Base-by-base conservation (phyloP, 2,329 filamentous ascomycete species). In the Ophiostoma sp. region DNA sequence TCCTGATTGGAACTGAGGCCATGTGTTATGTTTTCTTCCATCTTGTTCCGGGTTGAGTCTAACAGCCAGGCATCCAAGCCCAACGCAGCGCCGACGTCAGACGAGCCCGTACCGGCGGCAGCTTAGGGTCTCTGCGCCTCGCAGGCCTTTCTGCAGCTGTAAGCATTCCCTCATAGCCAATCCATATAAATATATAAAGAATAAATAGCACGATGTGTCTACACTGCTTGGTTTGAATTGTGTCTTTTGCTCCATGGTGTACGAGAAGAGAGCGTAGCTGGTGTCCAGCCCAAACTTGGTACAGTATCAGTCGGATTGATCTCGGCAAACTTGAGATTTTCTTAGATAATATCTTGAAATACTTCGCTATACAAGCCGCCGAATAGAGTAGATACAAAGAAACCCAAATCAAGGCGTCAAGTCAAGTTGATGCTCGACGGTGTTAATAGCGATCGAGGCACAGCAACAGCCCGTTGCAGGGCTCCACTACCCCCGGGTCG, bases 61-160 rank as follows among this genome's bases (percentile, higher is more conserved):
- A 27, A 57, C 69, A 76, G 74, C 73, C 69, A 71, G 54, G 73
- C 67, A n/a, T 67, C 72, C n/a, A 65, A 70, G 54, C 35, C 69
- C 11, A 68, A 74, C 48, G 73, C 72, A 13, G 75, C 77, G 54
- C 75, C 74, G 48, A 52, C 17, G 17, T 23, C 52, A 57, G 52
- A 23, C 27, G 52, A 57, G n/a, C 52, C 52, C 23, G n/a, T 27
- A 27, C n/a, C 52, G 13, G 52, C 52, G 27, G 52, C 52, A 27
- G 52, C 52, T 57, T 57, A 27, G 44, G 44, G 20, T 20, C 17
- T n/a, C 7, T 48, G 17, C 10, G 5, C 44, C 17, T 48, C 13
- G 36, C 36, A 7, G 20, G 44, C 2, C 44, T 20, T 48, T 7
- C 17, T n/a, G 7, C 17, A 17, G 44, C 44, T 7, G n/a, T 17